These are phyloP conservation scores for Thuja plicata DNA, from an alignment of 83 land plant genomes.

Conservation along the genomic window DNA sequence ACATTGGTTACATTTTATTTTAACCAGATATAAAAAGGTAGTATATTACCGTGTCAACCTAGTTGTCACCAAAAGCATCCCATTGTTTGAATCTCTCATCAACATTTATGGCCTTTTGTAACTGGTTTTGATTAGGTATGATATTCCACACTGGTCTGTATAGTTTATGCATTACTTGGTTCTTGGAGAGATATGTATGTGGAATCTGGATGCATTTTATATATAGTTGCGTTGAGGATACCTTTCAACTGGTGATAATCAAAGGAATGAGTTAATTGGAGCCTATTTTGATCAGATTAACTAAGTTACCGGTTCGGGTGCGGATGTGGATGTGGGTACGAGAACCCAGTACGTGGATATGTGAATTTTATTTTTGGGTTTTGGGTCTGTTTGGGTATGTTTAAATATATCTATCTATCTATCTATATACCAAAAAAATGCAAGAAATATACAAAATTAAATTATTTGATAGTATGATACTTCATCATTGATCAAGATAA, in stretches of 20 bases:
- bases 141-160: neutral
- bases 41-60: neutral
- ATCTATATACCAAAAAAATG: too few relatives aligned
- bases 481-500: too few relatives aligned
- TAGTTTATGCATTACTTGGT: neutral
- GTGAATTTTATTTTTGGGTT: too few relatives aligned
- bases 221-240: neutral
- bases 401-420: too few relatives aligned
- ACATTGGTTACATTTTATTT: neutral
- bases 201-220: neutral
- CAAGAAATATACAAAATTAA: too few relatives aligned
- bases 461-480: too few relatives aligned
- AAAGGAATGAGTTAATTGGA: neutral
- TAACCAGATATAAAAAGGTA: neutral
- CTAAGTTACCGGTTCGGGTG: too few relatives aligned
- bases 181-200: neutral
- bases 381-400: too few relatives aligned
- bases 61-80: neutral
- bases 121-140: neutral
- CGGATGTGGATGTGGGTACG: too few relatives aligned
- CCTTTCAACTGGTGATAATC: neutral
- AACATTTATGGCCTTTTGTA: neutral
- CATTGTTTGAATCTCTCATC: neutral
- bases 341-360: too few relatives aligned
- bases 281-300: neutral